phyloP scores from a whole-genome alignment of 306 rosid genomes.

The Casuarina equisetifolia region DNA sequence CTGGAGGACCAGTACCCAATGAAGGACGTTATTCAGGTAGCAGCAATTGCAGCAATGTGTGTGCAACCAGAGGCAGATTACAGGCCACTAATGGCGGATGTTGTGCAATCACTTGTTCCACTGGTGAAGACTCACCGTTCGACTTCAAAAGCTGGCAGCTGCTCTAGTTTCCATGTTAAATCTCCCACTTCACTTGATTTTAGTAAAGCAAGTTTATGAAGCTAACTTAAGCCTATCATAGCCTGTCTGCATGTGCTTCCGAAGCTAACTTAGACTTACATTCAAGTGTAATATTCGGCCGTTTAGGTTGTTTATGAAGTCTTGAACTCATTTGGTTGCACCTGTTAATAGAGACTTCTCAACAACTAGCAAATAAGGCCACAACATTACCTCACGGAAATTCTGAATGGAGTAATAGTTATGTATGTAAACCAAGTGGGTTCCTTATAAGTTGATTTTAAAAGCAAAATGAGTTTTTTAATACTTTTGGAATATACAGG shows the following conservation, averaged over 20 bases:
- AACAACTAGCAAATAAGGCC: no score
- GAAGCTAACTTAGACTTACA: conserved; percentile 31
- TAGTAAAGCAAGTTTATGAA: conserved; percentile 39
- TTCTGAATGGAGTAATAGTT: no score
- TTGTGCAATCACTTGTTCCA: conserved; percentile 90
- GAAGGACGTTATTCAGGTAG: conserved; percentile 95
- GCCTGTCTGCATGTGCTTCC: conserved; percentile 15
- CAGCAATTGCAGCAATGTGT: conserved; percentile 95
- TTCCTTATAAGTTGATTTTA: no score
- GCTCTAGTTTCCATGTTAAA: conserved; percentile 56
- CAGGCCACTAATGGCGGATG: conserved; percentile 97
- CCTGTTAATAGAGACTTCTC: no score
- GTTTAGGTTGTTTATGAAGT: no score
- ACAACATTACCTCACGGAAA: no score
- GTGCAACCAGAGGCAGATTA: conserved; percentile 95
- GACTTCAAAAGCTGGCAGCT: conserved; percentile 55
- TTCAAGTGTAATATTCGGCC: no score
- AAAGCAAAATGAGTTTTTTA: no score
- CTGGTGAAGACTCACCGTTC: conserved; percentile 63
- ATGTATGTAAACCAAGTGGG: no score
- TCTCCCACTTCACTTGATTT: conserved; percentile 45
- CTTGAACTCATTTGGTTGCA: no score
- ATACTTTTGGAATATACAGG: no score
- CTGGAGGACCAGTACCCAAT: conserved; percentile 84
- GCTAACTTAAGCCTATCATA: conserved; percentile 23